Conservation (phyloP, 805 yeast species). For the Zygosaccharomyces bisporus region DNA sequence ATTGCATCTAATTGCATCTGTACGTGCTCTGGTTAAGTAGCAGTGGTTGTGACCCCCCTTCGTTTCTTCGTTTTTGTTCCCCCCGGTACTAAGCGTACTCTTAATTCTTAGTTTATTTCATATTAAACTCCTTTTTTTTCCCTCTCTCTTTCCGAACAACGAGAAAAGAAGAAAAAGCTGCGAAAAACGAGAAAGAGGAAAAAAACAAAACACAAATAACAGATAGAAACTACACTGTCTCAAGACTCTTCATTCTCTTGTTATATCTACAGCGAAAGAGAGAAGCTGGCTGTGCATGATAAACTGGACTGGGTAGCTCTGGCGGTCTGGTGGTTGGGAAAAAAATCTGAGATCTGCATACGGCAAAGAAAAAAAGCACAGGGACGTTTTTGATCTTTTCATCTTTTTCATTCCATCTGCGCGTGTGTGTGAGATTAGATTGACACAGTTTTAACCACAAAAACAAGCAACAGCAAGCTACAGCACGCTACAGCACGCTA, state of each 20-base stretch:
- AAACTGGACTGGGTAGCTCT: conserved; percentile 5
- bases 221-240: not conserved
- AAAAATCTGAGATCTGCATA: conserved; percentile 8
- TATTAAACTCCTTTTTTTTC: not conserved
- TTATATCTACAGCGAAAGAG: not conserved
- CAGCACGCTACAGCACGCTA: no score
- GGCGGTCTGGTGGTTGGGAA: conserved; percentile 9
- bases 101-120: not conserved
- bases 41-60: not conserved
- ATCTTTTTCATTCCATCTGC: not conserved
- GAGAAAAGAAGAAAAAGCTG: not conserved
- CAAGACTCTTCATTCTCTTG: not conserved
- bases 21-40: not conserved
- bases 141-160: not conserved
- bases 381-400: conserved; percentile 2
- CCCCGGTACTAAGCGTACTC: no score
- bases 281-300: conserved; percentile 3
- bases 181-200: no score
- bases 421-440: not conserved
- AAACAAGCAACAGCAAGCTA: no score
- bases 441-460: not conserved
- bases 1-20: no score
- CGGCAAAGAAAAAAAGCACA: not conserved
- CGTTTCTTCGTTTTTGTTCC: not conserved
- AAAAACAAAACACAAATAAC: not conserved